Percentiles rank a stretch among this genome's conserved stretches.
Conservation (phyloP, 345 rosid genomes). For the Atalantia buxifolia region DNA sequence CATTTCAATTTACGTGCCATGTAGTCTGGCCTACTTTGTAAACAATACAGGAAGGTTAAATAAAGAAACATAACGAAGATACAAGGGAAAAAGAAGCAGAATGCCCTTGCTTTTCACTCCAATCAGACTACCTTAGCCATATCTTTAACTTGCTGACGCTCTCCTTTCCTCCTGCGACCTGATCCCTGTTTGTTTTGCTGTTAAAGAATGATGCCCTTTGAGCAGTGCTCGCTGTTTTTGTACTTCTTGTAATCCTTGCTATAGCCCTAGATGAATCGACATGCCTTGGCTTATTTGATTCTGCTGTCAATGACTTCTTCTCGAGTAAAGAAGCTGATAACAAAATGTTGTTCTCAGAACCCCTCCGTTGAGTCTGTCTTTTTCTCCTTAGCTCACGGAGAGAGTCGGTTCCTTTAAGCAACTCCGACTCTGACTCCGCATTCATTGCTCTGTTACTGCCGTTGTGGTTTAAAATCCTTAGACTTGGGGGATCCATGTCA, state of each 20-base stretch:
- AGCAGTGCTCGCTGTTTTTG: conserved; percentile 13
- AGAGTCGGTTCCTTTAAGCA: conserved; percentile 38
- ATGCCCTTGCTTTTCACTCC: background rate
- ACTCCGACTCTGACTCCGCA: conserved; percentile 16
- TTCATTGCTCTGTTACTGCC: conserved; percentile 9
- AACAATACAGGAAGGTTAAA: no score
- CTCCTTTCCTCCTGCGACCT: conserved; percentile 10
- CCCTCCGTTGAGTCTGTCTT: conserved; percentile 29
- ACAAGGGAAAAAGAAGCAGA: no score
- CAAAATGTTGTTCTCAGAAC: conserved; percentile 25
- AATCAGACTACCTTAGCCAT: conserved; percentile 25
- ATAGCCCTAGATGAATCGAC: conserved; percentile 28
- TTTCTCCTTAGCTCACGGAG: conserved; percentile 34
- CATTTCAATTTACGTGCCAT: no score
- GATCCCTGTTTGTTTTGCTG: conserved; percentile 22
- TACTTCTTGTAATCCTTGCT: conserved; percentile 29
- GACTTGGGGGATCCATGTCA: conserved; percentile 17
- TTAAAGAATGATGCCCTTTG: conserved; percentile 10
- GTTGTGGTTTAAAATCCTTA: conserved; percentile 20
- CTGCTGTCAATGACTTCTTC: conserved; percentile 20
- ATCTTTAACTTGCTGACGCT: conserved; percentile 19
- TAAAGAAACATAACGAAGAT: no score
- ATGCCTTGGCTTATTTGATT: conserved; percentile 19
- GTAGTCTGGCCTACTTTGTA: no score
- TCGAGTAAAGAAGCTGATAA: conserved; percentile 22